Base-by-base conservation (phyloP, 495 filamentous ascomycete species). In the Bacidia rubella region DNA sequence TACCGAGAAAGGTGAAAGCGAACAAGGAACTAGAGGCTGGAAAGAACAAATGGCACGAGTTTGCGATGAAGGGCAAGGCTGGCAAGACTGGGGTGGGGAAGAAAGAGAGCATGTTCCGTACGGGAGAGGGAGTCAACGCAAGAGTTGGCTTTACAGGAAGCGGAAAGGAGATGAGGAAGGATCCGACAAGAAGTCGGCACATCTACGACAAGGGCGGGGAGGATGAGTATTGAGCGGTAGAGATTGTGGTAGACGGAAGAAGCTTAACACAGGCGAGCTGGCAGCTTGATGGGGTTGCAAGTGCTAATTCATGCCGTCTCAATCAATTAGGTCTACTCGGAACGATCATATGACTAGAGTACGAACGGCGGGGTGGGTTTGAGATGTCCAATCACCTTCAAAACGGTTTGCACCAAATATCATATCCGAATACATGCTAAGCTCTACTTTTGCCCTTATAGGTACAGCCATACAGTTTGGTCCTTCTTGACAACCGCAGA, bases 51-150 rank as follows among this genome's bases (percentile, higher is more conserved):
- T 98, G 92, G 92, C 83, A 96, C 66, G 83, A 90, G 59, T 98
- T 93, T 63, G 72, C 71, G 58, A 94, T 90, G 69, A 83, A 85
- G 19, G 47, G 47, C 7, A 50, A 50, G 47, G 19, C 19, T 15
- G 47, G 25, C 5, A 88, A 87, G 62, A 84, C 79, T 44, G 88
- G 86, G 66, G 57, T 68, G 52, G 63, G 65, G 9, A 88, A 86
- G 69, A 95, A 95, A 72, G 89, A 97, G 15, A 93, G 86, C 70
- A 95, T 96, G 92, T 98, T 98, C 61, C 78, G 93, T 23, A 95
- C 90, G 1, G 86, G 85, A 0, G 87, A 93, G 23, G 83, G 86
- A 42, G 73, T 90, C 11, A 78, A 87, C 58, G 88, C 86, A 44
- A 75, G 68, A 95, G 92, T 98, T 57, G 92, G 92, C 15, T 95